Evolutionary conservation across 352 stramenopile species (phyloP), one percentile per base, ranked within the genome.

Genomic region (Phytophthora fragariaefolia): DNA sequence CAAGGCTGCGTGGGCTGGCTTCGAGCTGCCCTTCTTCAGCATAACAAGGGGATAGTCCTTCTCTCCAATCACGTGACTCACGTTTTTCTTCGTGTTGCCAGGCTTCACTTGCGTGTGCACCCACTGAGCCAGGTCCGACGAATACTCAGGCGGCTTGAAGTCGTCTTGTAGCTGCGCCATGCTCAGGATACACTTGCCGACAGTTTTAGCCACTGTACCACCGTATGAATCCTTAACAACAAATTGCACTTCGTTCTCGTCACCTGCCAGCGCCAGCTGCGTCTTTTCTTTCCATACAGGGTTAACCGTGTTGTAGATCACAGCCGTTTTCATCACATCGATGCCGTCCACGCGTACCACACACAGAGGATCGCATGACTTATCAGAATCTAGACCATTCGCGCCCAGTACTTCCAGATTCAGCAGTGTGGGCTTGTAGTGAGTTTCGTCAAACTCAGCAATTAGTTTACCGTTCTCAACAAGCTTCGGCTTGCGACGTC

Each of bases 301-400:
- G 55, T 96, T 96, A 8, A 90, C 66, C 4, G 88, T 95, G 62
- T 93, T 93, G 76, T 95, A 96, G 24, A 96, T 67, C n/a, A 93
- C 77, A 6, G 80, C 70, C 6, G 88, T 96, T 43, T 79, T 79
- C 56, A 96, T 74, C 8, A 96, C 65, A 43, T 84, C 74, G 15
- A 82, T 78, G 30, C 87, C 71, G 47, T 96, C 83, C 20, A 95
- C 56, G 17, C 85, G 82, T 6, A 94, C 79, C 49, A 94, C 85
- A 51, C 85, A 94, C 7, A 89, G 58, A 4, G 88, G 83, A 23
- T 96, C 87, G 56, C 83, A 93, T 28, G 88, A 94, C 28, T 88
- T 80, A 45, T 88, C 86, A 7, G 83, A 87, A 13, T 93, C 58
- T 46, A 96, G 45, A 0, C 83, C 88, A 30, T 87, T 92, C 4